Percentiles rank a stretch among this genome's conserved stretches.
phyloP scores from a whole-genome alignment of 306 rosid genomes.

The Styphnolobium japonicum region DNA sequence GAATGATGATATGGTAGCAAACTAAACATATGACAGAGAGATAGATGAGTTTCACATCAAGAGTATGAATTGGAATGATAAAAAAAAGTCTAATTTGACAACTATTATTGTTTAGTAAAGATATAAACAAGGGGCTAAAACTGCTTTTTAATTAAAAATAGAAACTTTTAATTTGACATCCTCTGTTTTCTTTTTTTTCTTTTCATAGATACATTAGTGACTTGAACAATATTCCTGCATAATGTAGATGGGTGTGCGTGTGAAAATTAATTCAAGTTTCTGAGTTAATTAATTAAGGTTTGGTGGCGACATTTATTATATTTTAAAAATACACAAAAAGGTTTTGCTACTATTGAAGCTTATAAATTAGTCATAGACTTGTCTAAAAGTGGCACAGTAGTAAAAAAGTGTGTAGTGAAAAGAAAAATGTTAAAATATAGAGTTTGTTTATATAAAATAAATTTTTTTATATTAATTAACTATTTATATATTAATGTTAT shows the following conservation, averaged over 20 bases:
- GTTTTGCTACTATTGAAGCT: not conserved
- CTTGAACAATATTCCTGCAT: too few species aligned
- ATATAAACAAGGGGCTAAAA: not conserved
- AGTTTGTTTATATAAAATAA: not conserved
- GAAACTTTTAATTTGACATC: too few species aligned
- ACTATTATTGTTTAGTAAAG: not conserved
- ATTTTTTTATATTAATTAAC: not conserved
- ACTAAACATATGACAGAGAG: not conserved
- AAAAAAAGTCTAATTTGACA: not conserved
- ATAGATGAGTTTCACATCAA: not conserved
- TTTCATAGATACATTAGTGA: too few species aligned
- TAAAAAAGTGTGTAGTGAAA: not conserved
- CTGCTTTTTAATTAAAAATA: too few species aligned
- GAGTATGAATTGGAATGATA: not conserved
- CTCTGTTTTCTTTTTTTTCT: too few species aligned
- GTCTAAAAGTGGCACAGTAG: not conserved
- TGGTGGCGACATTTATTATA: too few species aligned
- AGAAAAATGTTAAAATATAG: not conserved
- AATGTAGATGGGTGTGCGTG: too few species aligned
- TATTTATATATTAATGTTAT: too few species aligned
- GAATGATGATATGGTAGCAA: not conserved
- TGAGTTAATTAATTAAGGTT: too few species aligned
- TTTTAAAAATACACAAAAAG: too few species aligned
- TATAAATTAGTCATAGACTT: not conserved
- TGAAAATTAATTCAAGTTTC: too few species aligned